Conservation (phyloP, 495 filamentous ascomycete species). For the Daldinia bambusicola region DNA sequence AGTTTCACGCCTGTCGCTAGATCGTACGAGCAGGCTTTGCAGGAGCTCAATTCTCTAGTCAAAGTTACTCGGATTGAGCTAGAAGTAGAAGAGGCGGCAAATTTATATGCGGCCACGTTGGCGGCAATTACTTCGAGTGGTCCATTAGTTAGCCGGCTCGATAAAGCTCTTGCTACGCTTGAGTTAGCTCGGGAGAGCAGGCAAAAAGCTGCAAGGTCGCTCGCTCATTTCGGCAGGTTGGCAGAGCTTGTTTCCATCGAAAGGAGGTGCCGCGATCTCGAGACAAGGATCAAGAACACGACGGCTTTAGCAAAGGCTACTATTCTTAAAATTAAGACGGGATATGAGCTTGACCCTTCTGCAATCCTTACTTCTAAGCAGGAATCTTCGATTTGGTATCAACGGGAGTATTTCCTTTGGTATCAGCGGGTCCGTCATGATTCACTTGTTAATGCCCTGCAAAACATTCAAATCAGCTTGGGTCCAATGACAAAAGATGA, state of each 20-base stretch:
- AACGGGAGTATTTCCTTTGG: background rate
- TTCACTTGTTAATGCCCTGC: constrained; percentile 35
- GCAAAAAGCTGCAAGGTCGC: constrained; percentile 3
- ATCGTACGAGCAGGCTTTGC: constrained; percentile 6
- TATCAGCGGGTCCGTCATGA: constrained; percentile 14
- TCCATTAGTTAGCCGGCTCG: constrained; percentile 8
- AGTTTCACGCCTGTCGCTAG: constrained; percentile 15
- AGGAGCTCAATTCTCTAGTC: constrained; percentile 11
- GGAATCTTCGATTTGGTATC: background rate
- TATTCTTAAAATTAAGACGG: constrained; percentile 34
- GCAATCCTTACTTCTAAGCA: constrained; percentile 16
- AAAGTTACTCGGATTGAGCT: constrained; percentile 9
- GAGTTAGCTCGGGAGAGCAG: constrained; percentile 23
- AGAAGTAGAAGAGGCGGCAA: constrained; percentile 27
- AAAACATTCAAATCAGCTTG: constrained; percentile 15
- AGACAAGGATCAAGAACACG: constrained; percentile 18
- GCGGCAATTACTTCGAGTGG: constrained; percentile 13
- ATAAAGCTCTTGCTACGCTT: constrained; percentile 12
- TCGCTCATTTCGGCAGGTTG: constrained; percentile 15
- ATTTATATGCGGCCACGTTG: constrained; percentile 9
- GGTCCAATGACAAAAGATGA: constrained; percentile 32
- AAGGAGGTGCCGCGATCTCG: constrained; percentile 19
- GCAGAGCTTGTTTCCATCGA: constrained; percentile 23
- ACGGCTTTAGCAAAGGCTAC: constrained; percentile 11
- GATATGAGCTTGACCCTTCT: constrained; percentile 27